Base-by-base conservation (phyloP, 352 stramenopile genomes). In the Discostella stelligera region DNA sequence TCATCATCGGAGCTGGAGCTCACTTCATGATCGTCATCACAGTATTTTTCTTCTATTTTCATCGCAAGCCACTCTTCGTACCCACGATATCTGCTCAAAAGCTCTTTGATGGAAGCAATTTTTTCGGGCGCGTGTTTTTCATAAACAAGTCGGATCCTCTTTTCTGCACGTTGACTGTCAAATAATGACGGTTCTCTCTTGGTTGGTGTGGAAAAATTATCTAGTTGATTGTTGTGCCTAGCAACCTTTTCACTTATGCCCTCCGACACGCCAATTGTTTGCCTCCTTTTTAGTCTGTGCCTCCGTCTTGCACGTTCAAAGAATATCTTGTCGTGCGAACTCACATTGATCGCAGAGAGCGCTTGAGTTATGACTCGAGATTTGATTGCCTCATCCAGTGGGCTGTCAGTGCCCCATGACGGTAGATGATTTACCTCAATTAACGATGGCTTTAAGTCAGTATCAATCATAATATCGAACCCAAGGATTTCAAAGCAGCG, bases 371-470 rank as follows among this genome's bases (percentile, higher is more conserved):
- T 97, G 2, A 98, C 89, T 14, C 94, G 90, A 67, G 95, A 92
- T 79, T 98, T 99, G 78, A 99, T 96, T 64, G 95, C 92, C 88
- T 90, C 93, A 82, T 99, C 97, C 10, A 99, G 74, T 11, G 92
- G 91, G 27, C 94, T 97, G 71, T 99, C 97, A 55, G 95, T 98
- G 2, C 92, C 95, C 85, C 98, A 98, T 71, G 93, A 80, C 10
- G 96, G 95, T 8, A 98, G 68, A 74, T 98, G 95, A 78, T 99
- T 99, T 27, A 99, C 96, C 71, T 99, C 97, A 9, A 99, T 95
- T 16, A 99, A 83, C 91, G 94, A 98, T 5, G 96, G 95, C 67
- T 97, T 97, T 0, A 99, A 86, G 18, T 92, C 84, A 46, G 95
- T 89, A 73, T 98, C 96, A 5, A 99, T 87, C 52, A 99, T 94